A percentile compares a stretch with the other conserved stretches of the same genome.
Conservation (phyloP, 2,329 filamentous ascomycete species). For the Colletotrichum cereale region DNA sequence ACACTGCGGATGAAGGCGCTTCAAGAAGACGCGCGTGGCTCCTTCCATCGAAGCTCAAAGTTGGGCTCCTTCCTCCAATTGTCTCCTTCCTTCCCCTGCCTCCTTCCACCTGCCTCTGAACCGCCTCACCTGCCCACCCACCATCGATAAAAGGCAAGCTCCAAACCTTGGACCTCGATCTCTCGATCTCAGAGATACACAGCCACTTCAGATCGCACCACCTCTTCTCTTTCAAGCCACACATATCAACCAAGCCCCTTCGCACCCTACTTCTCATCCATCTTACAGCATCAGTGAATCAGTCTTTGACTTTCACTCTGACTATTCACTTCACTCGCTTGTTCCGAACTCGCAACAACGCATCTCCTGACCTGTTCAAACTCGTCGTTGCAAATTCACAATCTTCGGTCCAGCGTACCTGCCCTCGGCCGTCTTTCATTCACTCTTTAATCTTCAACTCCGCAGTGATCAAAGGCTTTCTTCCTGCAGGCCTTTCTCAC, state of each 20-base stretch:
- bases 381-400: conserved; percentile 12
- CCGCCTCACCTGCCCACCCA: neutral
- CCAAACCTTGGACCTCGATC: neutral
- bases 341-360: neutral
- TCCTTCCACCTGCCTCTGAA: neutral
- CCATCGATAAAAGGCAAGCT: neutral
- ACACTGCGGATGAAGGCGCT: neutral
- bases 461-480: neutral
- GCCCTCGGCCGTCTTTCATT: neutral
- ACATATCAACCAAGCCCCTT: neutral
- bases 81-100: no score
- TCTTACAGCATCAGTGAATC: neutral
- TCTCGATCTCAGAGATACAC: neutral
- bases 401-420: neutral
- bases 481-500: neutral
- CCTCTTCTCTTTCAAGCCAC: neutral
- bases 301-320: neutral
- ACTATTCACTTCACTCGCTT: neutral
- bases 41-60: neutral
- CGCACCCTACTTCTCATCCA: neutral
- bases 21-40: neutral
- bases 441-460: neutral
- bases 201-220: neutral
- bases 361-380: neutral
- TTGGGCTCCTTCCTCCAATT: neutral